phyloP scores from a whole-genome alignment of 1,284 basidiomycete species.

The Melampsora americana region DNA sequence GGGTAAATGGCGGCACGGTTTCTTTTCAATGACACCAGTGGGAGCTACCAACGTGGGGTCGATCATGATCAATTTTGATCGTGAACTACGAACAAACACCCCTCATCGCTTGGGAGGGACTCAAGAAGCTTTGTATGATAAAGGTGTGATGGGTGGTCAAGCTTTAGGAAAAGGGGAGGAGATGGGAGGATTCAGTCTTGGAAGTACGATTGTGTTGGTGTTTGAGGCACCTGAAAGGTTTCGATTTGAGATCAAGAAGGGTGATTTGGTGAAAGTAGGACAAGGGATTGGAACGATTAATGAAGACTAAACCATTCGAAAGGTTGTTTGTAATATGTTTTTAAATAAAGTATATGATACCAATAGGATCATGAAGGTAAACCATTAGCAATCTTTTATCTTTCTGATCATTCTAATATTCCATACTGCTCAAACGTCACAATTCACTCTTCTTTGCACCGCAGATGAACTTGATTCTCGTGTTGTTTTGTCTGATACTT shows the following conservation, averaged over 20 bases:
- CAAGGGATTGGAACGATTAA: constrained; percentile 60
- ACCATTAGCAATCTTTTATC: no score
- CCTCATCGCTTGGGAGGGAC: background rate
- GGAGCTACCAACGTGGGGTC: constrained; percentile 97
- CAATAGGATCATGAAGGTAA: no score
- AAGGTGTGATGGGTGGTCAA: constrained; percentile 76
- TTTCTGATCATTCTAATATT: no score
- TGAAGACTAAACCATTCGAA: background rate
- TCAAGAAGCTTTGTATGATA: constrained; percentile 77
- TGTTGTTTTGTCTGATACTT: no score
- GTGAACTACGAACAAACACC: constrained; percentile 59
- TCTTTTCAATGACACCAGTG: constrained; percentile 95
- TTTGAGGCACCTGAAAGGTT: constrained; percentile 89
- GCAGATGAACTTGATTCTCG: no score
- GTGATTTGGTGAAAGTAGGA: constrained; percentile 85
- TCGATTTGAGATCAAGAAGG: constrained; percentile 72
- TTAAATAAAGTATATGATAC: no score
- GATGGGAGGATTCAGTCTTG: constrained; percentile 95
- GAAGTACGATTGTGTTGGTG: constrained; percentile 91
- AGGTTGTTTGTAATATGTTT: no score
- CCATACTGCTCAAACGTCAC: no score
- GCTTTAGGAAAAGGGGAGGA: constrained; percentile 83
- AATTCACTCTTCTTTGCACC: no score
- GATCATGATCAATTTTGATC: constrained; percentile 94
- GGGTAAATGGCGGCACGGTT: constrained; percentile 90